phyloP scores from a whole-genome alignment of 2,329 filamentous ascomycete species.

The Lithohypha guttulata region DNA sequence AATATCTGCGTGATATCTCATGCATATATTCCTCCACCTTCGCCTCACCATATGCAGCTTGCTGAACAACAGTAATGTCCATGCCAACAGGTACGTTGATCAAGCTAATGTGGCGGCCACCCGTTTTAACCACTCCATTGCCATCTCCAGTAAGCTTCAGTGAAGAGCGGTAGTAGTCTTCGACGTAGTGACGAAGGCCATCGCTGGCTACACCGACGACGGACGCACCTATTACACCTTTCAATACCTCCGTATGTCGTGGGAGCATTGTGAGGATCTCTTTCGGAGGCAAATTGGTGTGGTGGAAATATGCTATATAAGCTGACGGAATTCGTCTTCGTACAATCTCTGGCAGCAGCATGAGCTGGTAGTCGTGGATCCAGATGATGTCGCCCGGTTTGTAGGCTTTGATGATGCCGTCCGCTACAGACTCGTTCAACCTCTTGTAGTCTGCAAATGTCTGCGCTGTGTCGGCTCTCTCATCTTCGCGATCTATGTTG shows the following conservation, averaged over 20 bases:
- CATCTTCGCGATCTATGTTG: constrained; percentile 82
- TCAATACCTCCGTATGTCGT: constrained; percentile 77
- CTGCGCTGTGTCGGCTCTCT: constrained; percentile 68
- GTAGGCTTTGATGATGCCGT: constrained; percentile 78
- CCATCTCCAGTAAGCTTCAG: not conserved
- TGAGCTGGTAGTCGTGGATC: constrained; percentile 88
- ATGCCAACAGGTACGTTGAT: constrained; percentile 94
- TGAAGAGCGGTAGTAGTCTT: not conserved
- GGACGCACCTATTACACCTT: constrained; percentile 75
- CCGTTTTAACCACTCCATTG: constrained; percentile 68
- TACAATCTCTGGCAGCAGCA: constrained; percentile 79
- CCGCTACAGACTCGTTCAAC: constrained; percentile 86
- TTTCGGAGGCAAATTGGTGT: constrained; percentile 90
- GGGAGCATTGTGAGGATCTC: constrained; percentile 87
- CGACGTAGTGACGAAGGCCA: not conserved
- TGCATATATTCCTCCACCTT: constrained; percentile 62
- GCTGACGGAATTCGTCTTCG: constrained; percentile 77
- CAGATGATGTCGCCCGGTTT: constrained; percentile 86
- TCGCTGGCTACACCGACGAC: constrained; percentile 76
- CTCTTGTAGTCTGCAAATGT: constrained; percentile 89
- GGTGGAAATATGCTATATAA: constrained; percentile 90
- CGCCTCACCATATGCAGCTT: constrained; percentile 58
- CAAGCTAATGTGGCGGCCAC: constrained; percentile 77
- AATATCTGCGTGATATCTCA: constrained; percentile 64
- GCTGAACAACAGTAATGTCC: constrained; percentile 69